A percentile compares a stretch with the other conserved stretches of the same genome.
These are phyloP conservation scores for Hypomontagnella submonticulosa DNA, from an alignment of 495 filamentous ascomycete genomes.

Conservation along the genomic window DNA sequence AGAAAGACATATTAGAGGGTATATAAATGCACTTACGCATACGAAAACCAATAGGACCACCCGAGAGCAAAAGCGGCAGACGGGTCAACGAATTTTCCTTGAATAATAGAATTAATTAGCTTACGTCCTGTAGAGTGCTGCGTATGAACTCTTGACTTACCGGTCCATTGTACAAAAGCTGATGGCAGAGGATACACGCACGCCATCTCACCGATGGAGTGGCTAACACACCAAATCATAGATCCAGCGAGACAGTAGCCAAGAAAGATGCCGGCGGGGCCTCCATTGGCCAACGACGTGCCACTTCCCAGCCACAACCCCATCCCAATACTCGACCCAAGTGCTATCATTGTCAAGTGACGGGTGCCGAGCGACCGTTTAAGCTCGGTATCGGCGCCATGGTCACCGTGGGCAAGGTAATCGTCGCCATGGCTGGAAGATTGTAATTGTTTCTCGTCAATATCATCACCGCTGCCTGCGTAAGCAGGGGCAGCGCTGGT, in stretches of 20 bases:
- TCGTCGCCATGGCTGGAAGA: not conserved
- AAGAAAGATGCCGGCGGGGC: conserved; percentile 70
- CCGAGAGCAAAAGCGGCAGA: conserved; percentile 76
- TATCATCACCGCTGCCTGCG: conserved; percentile 11
- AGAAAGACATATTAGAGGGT: not conserved
- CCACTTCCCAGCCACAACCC: conserved; percentile 73
- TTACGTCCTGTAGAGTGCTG: not conserved
- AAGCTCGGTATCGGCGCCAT: conserved; percentile 41
- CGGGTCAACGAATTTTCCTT: conserved; percentile 66
- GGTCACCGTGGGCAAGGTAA: conserved; percentile 13
- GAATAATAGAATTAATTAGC: conserved; percentile 2
- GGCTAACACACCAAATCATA: conserved; percentile 64
- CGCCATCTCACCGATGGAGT: conserved; percentile 68
- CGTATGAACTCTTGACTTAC: conserved; percentile 18
- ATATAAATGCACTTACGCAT: conserved; percentile 25
- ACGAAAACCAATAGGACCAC: conserved; percentile 58
- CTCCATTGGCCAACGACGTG: conserved; percentile 61
- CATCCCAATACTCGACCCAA: conserved; percentile 73
- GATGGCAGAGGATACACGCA: conserved; percentile 70
- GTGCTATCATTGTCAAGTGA: conserved; percentile 68
- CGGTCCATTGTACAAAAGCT: conserved; percentile 73
- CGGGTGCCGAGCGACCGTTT: conserved; percentile 52
- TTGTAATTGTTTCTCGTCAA: conserved; percentile 17
- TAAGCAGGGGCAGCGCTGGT: not conserved
- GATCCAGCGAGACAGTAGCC: conserved; percentile 69